A percentile compares a stretch with the other conserved stretches of the same genome.
Conservation (phyloP, 139 green algal genomes). For the Coelastrella sp. region DNA sequence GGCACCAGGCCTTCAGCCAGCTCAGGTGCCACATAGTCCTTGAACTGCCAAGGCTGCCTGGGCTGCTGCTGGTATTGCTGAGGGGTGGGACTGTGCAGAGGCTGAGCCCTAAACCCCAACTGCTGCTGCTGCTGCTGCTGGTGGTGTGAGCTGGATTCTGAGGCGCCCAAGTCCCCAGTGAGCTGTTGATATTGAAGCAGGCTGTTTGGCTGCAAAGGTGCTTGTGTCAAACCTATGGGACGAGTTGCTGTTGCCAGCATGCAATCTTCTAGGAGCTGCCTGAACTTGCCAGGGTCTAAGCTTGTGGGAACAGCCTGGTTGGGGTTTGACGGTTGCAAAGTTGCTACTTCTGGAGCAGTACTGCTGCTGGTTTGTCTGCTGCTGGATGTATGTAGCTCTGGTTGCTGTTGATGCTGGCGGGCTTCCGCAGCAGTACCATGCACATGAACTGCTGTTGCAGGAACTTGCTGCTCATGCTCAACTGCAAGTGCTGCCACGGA, state of each 20-base stretch:
- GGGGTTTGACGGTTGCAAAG: background rate
- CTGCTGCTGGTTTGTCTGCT: background rate
- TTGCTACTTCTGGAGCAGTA: background rate
- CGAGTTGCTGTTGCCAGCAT: background rate
- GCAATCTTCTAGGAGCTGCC: background rate
- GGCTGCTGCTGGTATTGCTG: constrained; percentile 14
- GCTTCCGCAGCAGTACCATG: background rate
- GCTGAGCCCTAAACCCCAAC: background rate
- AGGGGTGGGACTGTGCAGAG: background rate
- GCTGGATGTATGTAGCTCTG: background rate
- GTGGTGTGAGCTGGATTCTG: background rate
- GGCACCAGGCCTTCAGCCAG: background rate
- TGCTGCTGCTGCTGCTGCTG: constrained; percentile 3
- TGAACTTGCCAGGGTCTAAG: background rate
- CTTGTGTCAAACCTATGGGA: background rate
- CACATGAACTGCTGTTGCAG: background rate
- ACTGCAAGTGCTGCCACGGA: background rate
- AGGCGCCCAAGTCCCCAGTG: background rate
- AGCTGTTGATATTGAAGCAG: background rate
- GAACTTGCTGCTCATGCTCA: background rate
- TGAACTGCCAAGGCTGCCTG: background rate
- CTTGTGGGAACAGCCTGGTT: background rate
- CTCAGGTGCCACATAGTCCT: background rate
- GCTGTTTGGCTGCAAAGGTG: background rate
- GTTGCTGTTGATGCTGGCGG: background rate